phyloP scores from a whole-genome alignment of 352 stramenopile genomes.

The Phytopythium vexans region DNA sequence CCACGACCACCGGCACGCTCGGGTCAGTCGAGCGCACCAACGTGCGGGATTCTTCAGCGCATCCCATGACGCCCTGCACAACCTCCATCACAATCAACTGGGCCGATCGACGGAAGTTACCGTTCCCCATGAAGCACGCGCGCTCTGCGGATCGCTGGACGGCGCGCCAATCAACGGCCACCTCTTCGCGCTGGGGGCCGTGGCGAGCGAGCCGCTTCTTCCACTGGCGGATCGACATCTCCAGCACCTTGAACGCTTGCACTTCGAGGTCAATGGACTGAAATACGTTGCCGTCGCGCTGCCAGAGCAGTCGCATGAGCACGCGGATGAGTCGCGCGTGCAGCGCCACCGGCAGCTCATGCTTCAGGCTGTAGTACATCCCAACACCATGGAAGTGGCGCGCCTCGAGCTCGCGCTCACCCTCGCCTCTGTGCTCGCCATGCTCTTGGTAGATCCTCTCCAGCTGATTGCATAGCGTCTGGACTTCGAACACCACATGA shows the following conservation, averaged over 20 bases:
- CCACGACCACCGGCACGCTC: constrained; percentile 25
- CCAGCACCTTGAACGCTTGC: constrained; percentile 30
- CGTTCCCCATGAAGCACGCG: constrained; percentile 42
- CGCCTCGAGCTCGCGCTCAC: constrained; percentile 27
- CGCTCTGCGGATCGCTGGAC: constrained; percentile 43
- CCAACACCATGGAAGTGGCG: constrained; percentile 59
- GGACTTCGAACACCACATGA: too few relatives aligned
- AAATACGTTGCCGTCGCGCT: constrained; percentile 31
- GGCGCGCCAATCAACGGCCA: constrained; percentile 44
- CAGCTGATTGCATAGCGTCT: too few relatives aligned
- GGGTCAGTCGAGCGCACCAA: constrained; percentile 30
- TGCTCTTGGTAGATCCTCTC: too few relatives aligned
- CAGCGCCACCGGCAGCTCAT: constrained; percentile 37
- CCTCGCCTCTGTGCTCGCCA: too few relatives aligned
- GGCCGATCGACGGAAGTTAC: constrained; percentile 31
- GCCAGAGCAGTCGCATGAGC: constrained; percentile 49
- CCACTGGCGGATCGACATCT: constrained; percentile 59
- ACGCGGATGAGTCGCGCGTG: constrained; percentile 42
- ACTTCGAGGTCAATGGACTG: constrained; percentile 55
- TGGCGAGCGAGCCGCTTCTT: constrained; percentile 15
- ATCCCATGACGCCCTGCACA: constrained; percentile 2
- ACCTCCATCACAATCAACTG: constrained; percentile 37
- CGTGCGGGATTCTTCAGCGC: constrained; percentile 12
- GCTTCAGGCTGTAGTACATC: constrained; percentile 65
- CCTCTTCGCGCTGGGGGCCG: constrained; percentile 9